Percentiles rank a stretch among this genome's conserved stretches.
Conservation (phyloP, 805 yeast species). For the Teunomyces tritomae region DNA sequence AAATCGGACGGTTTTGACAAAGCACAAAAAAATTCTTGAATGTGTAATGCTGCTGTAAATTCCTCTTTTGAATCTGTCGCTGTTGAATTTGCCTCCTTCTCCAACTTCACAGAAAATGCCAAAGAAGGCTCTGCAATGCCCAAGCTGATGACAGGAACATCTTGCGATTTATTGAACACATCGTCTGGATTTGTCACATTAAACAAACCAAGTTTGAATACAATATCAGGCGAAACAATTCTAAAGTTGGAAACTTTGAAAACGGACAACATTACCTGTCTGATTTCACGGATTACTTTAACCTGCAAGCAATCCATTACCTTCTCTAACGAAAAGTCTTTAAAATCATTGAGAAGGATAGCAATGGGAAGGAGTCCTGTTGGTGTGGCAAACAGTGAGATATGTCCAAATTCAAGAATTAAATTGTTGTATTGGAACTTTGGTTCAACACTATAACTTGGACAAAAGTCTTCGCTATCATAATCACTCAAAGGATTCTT, state of each 20-base stretch:
- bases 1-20: slow-evolving; percentile 22
- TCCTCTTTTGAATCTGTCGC: slow-evolving; percentile 7
- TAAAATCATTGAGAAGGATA: slow-evolving; percentile 31
- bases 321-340: slow-evolving; percentile 41
- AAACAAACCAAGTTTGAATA: slow-evolving; percentile 36
- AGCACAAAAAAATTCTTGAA: slow-evolving; percentile 23
- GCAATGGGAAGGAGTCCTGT: slow-evolving; percentile 37
- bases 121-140: slow-evolving; percentile 33
- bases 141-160: slow-evolving; percentile 24
- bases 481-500: slow-evolving; percentile 3
- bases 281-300: slow-evolving; percentile 49
- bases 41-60: slow-evolving; percentile 29
- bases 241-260: slow-evolving; percentile 44
- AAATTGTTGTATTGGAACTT: slow-evolving; percentile 51
- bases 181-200: slow-evolving; percentile 17
- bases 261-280: slow-evolving; percentile 25
- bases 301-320: slow-evolving; percentile 66
- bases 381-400: slow-evolving; percentile 50
- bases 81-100: slow-evolving; percentile 6
- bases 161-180: slow-evolving; percentile 28
- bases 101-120: slow-evolving; percentile 22
- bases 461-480: slow-evolving; percentile 27
- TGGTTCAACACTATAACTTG: slow-evolving; percentile 30
- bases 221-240: slow-evolving; percentile 46
- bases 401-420: slow-evolving; percentile 52